Evolutionary conservation across 2,329 filamentous ascomycete species (phyloP).

Genomic region (Cytospora leucostoma): DNA sequence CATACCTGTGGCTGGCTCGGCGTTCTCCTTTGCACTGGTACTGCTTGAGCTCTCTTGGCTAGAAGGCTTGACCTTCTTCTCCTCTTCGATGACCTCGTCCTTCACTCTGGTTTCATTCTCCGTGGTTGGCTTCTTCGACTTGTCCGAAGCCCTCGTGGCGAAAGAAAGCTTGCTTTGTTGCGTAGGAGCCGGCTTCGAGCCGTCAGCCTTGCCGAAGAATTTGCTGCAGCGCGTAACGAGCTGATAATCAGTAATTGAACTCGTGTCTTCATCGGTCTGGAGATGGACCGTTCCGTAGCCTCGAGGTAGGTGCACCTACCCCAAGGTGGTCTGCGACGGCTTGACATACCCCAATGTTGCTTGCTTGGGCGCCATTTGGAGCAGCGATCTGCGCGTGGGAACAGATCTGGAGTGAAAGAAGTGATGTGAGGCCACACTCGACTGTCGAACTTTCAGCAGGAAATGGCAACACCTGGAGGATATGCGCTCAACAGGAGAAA

Average conservation of each 20-base stretch:
- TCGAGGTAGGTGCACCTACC: conserved; percentile 54
- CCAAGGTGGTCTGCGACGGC: conserved; percentile 70
- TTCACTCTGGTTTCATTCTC: conserved; percentile 35
- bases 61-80: conserved; percentile 31
- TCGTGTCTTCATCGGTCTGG: background rate
- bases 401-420: conserved; percentile 31
- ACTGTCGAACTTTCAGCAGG: background rate
- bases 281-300: background rate
- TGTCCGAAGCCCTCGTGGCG: conserved; percentile 55
- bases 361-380: conserved; percentile 63
- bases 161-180: conserved; percentile 83
- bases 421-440: conserved; percentile 28
- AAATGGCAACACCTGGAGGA: background rate
- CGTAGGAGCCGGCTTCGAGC: conserved; percentile 57
- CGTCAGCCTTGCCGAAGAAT: conserved; percentile 74
- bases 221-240: conserved; percentile 59
- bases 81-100: conserved; percentile 32
- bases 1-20: conserved; percentile 42
- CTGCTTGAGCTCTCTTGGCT: conserved; percentile 31
- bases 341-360: conserved; percentile 87
- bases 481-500: background rate
- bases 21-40: conserved; percentile 41
- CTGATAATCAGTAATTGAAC: conserved; percentile 16
- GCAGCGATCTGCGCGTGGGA: conserved; percentile 25
- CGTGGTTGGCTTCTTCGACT: conserved; percentile 41